Conservation (phyloP, 2,329 filamentous ascomycete species). For the Rhynchosporium secalis region DNA sequence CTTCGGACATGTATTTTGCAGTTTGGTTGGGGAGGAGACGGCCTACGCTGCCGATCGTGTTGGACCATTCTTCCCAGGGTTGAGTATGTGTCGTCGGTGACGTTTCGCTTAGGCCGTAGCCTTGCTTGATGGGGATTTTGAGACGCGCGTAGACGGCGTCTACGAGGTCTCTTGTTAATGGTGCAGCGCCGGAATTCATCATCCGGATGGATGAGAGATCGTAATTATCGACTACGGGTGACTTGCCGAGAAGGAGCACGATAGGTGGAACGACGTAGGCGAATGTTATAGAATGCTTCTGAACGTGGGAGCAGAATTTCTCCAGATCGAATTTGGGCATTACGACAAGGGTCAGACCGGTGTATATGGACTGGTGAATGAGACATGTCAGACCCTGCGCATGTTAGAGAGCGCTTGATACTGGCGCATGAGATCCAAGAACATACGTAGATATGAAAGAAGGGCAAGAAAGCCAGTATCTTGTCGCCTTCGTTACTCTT, state of each 20-base stretch:
- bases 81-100: conserved; percentile 77
- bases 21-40: conserved; percentile 75
- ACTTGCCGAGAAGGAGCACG: conserved; percentile 76
- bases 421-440: not conserved
- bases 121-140: conserved; percentile 82
- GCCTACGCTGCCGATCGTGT: conserved; percentile 75
- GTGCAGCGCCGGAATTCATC: conserved; percentile 86
- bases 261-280: conserved; percentile 83
- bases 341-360: conserved; percentile 66
- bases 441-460: conserved; percentile 86
- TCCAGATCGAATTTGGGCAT: conserved; percentile 82
- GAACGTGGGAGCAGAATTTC: conserved; percentile 73
- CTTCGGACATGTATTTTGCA: conserved; percentile 74
- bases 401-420: conserved; percentile 18
- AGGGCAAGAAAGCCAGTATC: conserved; percentile 77
- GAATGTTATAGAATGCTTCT: conserved; percentile 73
- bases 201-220: conserved; percentile 77
- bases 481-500: conserved; percentile 65
- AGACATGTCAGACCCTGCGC: conserved; percentile 66
- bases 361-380: conserved; percentile 66
- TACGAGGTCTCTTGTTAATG: conserved; percentile 77
- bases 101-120: conserved; percentile 87
- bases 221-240: conserved; percentile 76
- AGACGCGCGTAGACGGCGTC: conserved; percentile 73
- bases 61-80: conserved; percentile 73